These are phyloP conservation scores for Nitzschia inconspicua DNA, from an alignment of 108 stramenopile species.

Conservation along the genomic window DNA sequence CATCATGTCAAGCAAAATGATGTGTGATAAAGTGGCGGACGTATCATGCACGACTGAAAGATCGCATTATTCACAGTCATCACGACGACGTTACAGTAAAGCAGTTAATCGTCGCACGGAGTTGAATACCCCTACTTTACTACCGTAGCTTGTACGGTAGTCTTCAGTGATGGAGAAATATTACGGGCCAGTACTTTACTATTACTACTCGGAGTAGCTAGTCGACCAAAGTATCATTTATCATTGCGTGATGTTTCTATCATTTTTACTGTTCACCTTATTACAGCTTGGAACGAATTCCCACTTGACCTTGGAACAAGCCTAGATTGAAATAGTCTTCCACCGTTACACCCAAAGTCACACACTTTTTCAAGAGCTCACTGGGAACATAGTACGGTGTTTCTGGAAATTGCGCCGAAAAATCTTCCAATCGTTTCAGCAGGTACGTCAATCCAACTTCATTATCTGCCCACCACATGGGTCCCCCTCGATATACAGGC, in stretches of 20 bases:
- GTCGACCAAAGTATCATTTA: too few species aligned
- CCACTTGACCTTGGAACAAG: slow-evolving; percentile 10
- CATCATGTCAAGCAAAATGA: too few species aligned
- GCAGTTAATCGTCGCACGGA: too few species aligned
- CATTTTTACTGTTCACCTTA: background rate
- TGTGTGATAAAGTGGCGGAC: too few species aligned
- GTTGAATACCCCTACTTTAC: too few species aligned
- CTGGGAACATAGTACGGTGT: slow-evolving; percentile 76
- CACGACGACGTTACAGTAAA: too few species aligned
- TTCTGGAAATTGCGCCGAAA: slow-evolving; percentile 55
- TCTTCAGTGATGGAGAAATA: too few species aligned
- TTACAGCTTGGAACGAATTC: slow-evolving; percentile 16
- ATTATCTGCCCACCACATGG: slow-evolving; percentile 92
- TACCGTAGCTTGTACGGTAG: too few species aligned
- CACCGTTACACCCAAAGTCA: slow-evolving; percentile 52
- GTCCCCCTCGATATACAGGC: slow-evolving; percentile 89
- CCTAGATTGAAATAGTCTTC: slow-evolving; percentile 61
- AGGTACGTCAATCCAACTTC: slow-evolving; percentile 65
- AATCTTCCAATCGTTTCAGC: slow-evolving; percentile 43
- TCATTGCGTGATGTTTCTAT: background rate
- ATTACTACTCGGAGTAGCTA: too few species aligned
- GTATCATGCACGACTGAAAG: too few species aligned
- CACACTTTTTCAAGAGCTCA: slow-evolving; percentile 66
- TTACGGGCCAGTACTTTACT: too few species aligned
- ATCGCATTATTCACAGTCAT: too few species aligned